A percentile compares a stretch with the other conserved stretches of the same genome.
Conservation (phyloP, 768 basidiomycete species). For the Russula virescens region DNA sequence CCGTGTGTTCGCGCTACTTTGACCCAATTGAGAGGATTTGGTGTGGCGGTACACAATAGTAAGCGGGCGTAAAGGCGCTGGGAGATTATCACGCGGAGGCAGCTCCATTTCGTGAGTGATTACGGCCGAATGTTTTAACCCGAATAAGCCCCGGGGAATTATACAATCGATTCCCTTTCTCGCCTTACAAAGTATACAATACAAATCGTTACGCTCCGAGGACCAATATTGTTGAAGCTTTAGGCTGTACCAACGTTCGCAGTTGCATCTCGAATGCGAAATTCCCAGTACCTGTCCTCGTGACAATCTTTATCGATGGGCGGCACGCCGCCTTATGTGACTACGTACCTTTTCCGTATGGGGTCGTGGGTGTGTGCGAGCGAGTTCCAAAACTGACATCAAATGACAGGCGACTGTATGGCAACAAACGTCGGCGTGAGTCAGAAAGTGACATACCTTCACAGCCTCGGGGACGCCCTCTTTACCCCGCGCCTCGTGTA, state of each 20-base stretch:
- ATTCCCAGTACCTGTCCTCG: slow-evolving; percentile 65
- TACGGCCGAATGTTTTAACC: background rate
- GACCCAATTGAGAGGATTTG: slow-evolving; percentile 7
- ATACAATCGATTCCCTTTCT: background rate
- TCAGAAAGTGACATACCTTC: slow-evolving; percentile 26
- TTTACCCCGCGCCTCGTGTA: slow-evolving; percentile 54
- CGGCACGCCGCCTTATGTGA: slow-evolving; percentile 2
- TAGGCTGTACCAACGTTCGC: background rate
- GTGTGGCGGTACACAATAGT: slow-evolving; percentile 10
- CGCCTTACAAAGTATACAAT: background rate
- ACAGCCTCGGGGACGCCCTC: slow-evolving; percentile 38
- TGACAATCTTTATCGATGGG: slow-evolving; percentile 19
- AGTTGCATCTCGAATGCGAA: slow-evolving; percentile 54
- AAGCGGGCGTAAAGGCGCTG: slow-evolving; percentile 3
- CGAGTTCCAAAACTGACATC: slow-evolving; percentile 57
- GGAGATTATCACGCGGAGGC: slow-evolving; percentile 4
- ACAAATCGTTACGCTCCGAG: background rate
- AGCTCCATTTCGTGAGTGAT: background rate
- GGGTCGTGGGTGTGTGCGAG: slow-evolving; percentile 66
- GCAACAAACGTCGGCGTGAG: background rate
- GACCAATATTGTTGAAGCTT: background rate
- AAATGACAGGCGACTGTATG: background rate
- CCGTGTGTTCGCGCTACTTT: slow-evolving; percentile 6
- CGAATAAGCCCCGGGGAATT: background rate
- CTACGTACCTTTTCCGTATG: slow-evolving; percentile 68